phyloP scores from a whole-genome alignment of 305 asterid species.

The Fraxinus nigra region DNA sequence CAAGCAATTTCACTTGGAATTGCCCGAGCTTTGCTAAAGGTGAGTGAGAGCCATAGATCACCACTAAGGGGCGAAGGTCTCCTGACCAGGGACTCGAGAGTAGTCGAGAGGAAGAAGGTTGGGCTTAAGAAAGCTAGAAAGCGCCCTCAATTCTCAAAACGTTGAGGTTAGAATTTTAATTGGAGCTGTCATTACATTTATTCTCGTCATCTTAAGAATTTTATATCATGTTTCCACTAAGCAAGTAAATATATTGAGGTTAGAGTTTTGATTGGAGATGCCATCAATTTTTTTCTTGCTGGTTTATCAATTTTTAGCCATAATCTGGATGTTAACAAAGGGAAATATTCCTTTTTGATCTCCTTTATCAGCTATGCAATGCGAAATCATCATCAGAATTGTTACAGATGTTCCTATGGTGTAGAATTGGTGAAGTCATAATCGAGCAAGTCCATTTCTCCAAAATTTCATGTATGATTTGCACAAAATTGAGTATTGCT shows the following conservation, averaged over 20 bases:
- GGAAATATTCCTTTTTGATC: not conserved
- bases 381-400: not conserved
- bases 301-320: not conserved
- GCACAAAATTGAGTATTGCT: not conserved
- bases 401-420: not conserved
- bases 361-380: slow-evolving; percentile 14
- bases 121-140: slow-evolving; percentile 88
- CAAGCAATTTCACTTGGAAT: slow-evolving; percentile 83
- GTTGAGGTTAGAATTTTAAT: slow-evolving; percentile 42
- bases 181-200: not conserved
- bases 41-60: slow-evolving; percentile 67
- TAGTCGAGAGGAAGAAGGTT: slow-evolving; percentile 84
- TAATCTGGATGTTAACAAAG: not conserved
- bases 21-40: slow-evolving; percentile 87
- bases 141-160: slow-evolving; percentile 86
- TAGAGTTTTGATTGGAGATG: not conserved
- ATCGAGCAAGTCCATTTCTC: not conserved
- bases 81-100: slow-evolving; percentile 80
- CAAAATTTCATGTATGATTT: not conserved
- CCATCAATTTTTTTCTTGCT: not conserved
- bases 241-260: not conserved
- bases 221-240: not conserved
- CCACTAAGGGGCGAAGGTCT: slow-evolving; percentile 78
- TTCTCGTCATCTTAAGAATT: not conserved
- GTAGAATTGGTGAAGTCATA: not conserved